Base-by-base conservation (phyloP, 116 monocot genomes). In the Zostera marina region DNA sequence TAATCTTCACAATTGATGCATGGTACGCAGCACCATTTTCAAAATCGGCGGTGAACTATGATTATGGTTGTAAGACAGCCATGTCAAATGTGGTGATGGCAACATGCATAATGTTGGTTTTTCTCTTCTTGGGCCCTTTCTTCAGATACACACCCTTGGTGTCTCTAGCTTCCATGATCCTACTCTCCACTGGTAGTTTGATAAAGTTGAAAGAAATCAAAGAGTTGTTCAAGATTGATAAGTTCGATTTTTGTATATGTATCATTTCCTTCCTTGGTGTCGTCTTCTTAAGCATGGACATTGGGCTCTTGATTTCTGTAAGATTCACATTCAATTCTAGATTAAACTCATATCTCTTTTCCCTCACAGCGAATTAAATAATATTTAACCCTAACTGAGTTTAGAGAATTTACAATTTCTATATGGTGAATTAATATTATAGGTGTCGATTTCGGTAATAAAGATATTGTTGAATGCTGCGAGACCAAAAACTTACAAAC, bases 21-120 rank as follows among this genome's bases (percentile, higher is more conserved):
- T n/a, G n/a, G n/a, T n/a, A n/a, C n/a, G 0, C 63, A 86, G 87
- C 82, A 11, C 87, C 92, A 3, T 92, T 92, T 43, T 92, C 92
- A 0, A 92, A 83, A 62, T 82, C 92, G 9, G 92, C 92, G 0
- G 83, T 92, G 15, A 92, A 92, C 56, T 71, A 55, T 23, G 66
- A 76, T 20, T 73, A 86, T 0, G 92, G 92, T 17, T 77, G 80
- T 66, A 75, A 56, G 65, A 76, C 92, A 13, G 63, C 80, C 9
- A 82, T 92, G 80, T 72, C 87, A 0, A 92, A 92, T 19, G 70
- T 77, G 14, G 66, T 86, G 19, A 77, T 78, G 72, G 44, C 92
- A 0, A 22, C 76, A 3, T 78, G 78, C 66, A 71, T 92, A 62
- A 80, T 92, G 80, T 21, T 92, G 63, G 80, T 86, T 12, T 66